Evolutionary conservation across 495 filamentous ascomycete species (phyloP).

Genomic region (Lichenothelia convexa): DNA sequence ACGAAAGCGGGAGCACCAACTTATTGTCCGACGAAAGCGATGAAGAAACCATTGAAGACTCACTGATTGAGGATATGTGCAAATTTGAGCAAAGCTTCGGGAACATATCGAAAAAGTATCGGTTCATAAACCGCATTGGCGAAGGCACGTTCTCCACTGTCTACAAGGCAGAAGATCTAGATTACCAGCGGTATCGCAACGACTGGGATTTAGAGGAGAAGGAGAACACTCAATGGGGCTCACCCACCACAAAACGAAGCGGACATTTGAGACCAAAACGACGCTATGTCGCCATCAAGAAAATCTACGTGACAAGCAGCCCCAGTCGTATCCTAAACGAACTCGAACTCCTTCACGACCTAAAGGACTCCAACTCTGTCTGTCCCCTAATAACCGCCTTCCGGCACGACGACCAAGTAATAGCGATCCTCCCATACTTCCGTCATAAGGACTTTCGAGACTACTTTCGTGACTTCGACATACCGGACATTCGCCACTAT

Average conservation of each 20-base stretch:
- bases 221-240: conserved; percentile 39
- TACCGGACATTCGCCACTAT: conserved; percentile 72
- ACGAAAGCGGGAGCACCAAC: conserved; percentile 20
- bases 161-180: conserved; percentile 94
- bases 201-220: conserved; percentile 64
- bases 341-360: conserved; percentile 83
- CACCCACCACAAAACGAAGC: conserved; percentile 7
- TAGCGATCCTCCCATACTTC: conserved; percentile 89
- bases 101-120: conserved; percentile 64
- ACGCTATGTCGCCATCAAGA: conserved; percentile 89
- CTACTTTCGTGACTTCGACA: conserved; percentile 76
- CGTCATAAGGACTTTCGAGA: conserved; percentile 89
- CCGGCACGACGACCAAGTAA: conserved; percentile 79
- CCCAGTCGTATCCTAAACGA: conserved; percentile 90
- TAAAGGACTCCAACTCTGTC: conserved; percentile 62
- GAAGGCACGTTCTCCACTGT: conserved; percentile 98
- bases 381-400: conserved; percentile 95
- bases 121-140: conserved; percentile 89
- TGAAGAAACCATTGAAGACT: conserved; percentile 48
- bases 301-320: conserved; percentile 95
- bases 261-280: conserved; percentile 25
- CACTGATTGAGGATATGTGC: conserved; percentile 68
- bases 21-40: conserved; percentile 39
- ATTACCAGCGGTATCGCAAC: conserved; percentile 68
- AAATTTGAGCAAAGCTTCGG: conserved; percentile 65